phyloP scores from a whole-genome alignment of 177 flowering plant genomes.

The Tripterygium wilfordii region DNA sequence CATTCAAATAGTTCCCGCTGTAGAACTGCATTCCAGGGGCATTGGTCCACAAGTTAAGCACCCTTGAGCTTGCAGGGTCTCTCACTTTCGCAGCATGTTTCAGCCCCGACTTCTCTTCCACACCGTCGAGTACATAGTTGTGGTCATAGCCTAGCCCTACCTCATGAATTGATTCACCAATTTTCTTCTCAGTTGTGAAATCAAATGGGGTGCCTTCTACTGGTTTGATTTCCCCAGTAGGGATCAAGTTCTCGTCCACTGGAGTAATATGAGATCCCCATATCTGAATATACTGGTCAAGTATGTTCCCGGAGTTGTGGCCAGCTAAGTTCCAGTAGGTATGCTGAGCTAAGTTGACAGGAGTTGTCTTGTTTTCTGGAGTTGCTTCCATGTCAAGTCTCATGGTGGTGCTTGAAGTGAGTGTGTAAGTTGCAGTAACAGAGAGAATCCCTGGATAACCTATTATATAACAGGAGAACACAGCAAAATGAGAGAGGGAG shows the following conservation, averaged over 20 bases:
- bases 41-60: slow-evolving; percentile 72
- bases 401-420: slow-evolving; percentile 62
- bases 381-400: slow-evolving; percentile 95
- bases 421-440: slow-evolving; percentile 78
- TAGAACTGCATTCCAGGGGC: slow-evolving; percentile 98
- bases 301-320: slow-evolving; percentile 67
- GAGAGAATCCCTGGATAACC: slow-evolving; percentile 89
- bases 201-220: slow-evolving; percentile 60
- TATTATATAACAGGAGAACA: slow-evolving; percentile 11
- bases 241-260: slow-evolving; percentile 65
- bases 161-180: slow-evolving; percentile 54
- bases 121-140: slow-evolving; percentile 78
- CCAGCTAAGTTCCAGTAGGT: slow-evolving; percentile 97
- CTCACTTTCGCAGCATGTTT: slow-evolving; percentile 71
- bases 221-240: slow-evolving; percentile 76
- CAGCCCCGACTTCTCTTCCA: slow-evolving; percentile 66
- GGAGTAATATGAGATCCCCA: slow-evolving; percentile 83
- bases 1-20: slow-evolving; percentile 81
- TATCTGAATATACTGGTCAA: slow-evolving; percentile 69
- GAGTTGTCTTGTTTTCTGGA: slow-evolving; percentile 76
- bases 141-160: slow-evolving; percentile 90
- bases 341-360: slow-evolving; percentile 86
- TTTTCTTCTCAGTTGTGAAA: slow-evolving; percentile 59
- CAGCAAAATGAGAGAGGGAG: neutral
- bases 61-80: slow-evolving; percentile 67